Percentiles rank a stretch among this genome's conserved stretches.
phyloP scores from a whole-genome alignment of 2,329 filamentous ascomycete genomes.

The Pseudonectria buxi region DNA sequence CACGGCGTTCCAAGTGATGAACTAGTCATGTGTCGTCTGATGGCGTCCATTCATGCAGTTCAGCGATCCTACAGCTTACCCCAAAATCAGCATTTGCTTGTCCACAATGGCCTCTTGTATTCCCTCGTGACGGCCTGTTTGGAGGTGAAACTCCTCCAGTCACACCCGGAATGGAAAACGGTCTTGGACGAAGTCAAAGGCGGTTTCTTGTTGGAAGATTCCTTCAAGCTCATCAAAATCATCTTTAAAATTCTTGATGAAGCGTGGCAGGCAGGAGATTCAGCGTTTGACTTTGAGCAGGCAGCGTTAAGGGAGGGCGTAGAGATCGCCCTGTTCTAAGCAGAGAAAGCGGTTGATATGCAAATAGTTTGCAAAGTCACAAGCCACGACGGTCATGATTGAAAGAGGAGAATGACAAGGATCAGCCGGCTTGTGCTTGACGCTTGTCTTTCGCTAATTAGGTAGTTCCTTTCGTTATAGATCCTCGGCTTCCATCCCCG shows the following conservation, averaged over 20 bases:
- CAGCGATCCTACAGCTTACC: conserved; percentile 14
- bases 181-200: conserved; percentile 11
- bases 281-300: conserved; percentile 14
- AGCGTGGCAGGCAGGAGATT: conserved; percentile 14
- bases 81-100: conserved; percentile 12
- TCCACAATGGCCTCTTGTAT: conserved; percentile 15
- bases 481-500: conserved; percentile 3
- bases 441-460: no score
- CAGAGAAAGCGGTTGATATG: neutral
- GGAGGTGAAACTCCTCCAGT: conserved; percentile 12
- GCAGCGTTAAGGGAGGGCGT: conserved; percentile 5
- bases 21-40: conserved; percentile 14
- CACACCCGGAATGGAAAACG: conserved; percentile 11
- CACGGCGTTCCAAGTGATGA: conserved; percentile 8
- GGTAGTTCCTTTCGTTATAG: conserved; percentile 4
- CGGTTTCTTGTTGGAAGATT: conserved; percentile 5
- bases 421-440: no score
- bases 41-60: conserved; percentile 16
- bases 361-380: no score
- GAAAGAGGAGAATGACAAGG: no score
- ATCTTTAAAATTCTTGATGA: conserved; percentile 12
- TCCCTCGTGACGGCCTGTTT: conserved; percentile 12
- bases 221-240: conserved; percentile 9
- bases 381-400: no score
- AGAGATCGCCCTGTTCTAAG: conserved; percentile 16